Conservation (phyloP, 495 filamentous ascomycete species). For the Astrocystis sublimbata region DNA sequence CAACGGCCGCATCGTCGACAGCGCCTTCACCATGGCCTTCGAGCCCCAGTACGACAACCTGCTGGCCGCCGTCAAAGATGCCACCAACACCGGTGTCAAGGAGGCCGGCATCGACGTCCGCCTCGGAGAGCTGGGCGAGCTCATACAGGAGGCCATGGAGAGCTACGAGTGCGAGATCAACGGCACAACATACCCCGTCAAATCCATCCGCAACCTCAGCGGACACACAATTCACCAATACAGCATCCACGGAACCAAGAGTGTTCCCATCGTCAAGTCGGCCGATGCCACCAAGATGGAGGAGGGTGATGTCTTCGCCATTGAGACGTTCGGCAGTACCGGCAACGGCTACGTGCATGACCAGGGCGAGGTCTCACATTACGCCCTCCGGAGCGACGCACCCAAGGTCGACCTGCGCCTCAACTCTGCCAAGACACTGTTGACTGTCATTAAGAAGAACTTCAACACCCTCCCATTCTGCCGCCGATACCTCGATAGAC, state of each 20-base stretch:
- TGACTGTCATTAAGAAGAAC: conserved; percentile 88
- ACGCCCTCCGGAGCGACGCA: conserved; percentile 65
- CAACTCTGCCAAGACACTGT: conserved; percentile 75
- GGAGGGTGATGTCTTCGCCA: conserved; percentile 89
- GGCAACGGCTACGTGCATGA: conserved; percentile 83
- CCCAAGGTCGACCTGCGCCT: conserved; percentile 67
- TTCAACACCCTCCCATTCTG: conserved; percentile 89
- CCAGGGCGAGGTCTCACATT: conserved; percentile 81
- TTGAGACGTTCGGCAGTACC: conserved; percentile 92
- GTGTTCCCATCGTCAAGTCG: conserved; percentile 85
- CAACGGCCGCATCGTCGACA: conserved; percentile 89
- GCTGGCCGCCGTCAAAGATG: conserved; percentile 77
- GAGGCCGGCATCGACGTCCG: conserved; percentile 82
- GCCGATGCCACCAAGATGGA: conserved; percentile 86
- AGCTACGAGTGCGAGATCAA: conserved; percentile 81
- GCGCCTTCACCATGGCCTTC: conserved; percentile 87
- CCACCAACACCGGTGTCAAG: conserved; percentile 84
- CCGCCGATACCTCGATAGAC: conserved; percentile 78
- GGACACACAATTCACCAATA: conserved; percentile 86
- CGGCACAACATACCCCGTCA: conserved; percentile 76
- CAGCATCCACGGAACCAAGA: conserved; percentile 85
- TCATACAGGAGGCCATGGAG: conserved; percentile 87
- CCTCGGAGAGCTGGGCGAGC: conserved; percentile 71
- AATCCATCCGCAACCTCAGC: conserved; percentile 83
- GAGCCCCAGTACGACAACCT: conserved; percentile 84